Base-by-base conservation (phyloP, 805 yeast genomes). In the Pichia cephalocereana region DNA sequence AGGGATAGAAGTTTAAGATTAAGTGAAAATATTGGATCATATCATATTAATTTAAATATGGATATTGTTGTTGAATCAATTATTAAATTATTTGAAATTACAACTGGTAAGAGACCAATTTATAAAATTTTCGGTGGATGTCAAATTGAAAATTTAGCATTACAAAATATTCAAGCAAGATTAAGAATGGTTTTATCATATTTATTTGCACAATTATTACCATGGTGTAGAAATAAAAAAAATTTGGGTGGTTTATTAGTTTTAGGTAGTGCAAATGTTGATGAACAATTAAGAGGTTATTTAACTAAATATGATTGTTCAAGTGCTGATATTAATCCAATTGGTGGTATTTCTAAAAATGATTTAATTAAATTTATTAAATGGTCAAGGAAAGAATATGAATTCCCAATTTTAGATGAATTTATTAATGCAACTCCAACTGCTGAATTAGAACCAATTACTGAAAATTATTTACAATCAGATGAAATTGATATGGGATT, bases 401-500 rank as follows among this genome's bases (percentile, higher is more conserved):
- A 85, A 1, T 62, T 91, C 60, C 96, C 96, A 5, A 75, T 93
- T 23, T 70, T 93, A 54, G 68, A 75, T 41, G 84, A 81, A 9
- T 93, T 95, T 63, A 70, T 93, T 43, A 80, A 77, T 56, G 99
- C 99, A 0, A 84, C 93, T 0, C 99, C 99, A 31, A 91, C 99
- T 0, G 99, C 99, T 0, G 99, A 93, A 64, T 75, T 93, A 45
- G 99, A 93, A 61, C 99, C 99, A 36, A 91, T 88, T 46, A 93
- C 99, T 0, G 82, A 84, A 54, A 75, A 80, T 48, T 91, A 93
- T 58, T 95, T 91, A 15, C 99, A 93, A 66, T 85, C 95, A 32
- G 99, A 93, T 65, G 99, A 93, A 66, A 81, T 79, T 14, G 99
- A 93, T 62, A 93, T 93, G 99, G 99, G 99, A 2, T 85, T 95